These are phyloP conservation scores for Phytopythium mirpurense DNA, from an alignment of 352 stramenopile genomes.

Conservation along the genomic window DNA sequence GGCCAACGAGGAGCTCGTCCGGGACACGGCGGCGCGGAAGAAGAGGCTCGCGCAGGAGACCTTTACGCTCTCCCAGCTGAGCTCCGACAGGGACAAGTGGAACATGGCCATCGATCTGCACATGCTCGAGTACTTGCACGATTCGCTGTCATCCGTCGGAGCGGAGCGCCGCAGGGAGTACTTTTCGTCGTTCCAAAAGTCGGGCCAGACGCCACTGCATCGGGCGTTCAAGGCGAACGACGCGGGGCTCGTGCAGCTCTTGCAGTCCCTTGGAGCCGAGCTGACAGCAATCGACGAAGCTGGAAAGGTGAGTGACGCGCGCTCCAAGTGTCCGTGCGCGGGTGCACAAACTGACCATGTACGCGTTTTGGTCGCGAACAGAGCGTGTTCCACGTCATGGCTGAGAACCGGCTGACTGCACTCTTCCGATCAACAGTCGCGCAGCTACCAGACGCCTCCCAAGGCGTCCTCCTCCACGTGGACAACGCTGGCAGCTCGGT, in stretches of 20 bases:
- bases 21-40: conserved; percentile 12
- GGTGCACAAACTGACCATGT: neutral
- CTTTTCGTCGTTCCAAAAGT: conserved; percentile 34
- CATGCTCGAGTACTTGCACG: conserved; percentile 32
- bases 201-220: conserved; percentile 50
- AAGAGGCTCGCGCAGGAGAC: conserved; percentile 54
- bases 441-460: conserved; percentile 15
- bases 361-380: neutral
- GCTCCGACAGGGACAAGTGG: conserved; percentile 56
- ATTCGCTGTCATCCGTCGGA: conserved; percentile 21
- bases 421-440: conserved; percentile 32
- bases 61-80: conserved; percentile 42
- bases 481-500: conserved; percentile 37
- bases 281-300: conserved; percentile 27
- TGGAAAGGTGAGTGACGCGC: conserved; percentile 20
- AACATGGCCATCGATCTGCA: conserved; percentile 64
- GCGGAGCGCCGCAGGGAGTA: conserved; percentile 19
- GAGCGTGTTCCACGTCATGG: conserved; percentile 46
- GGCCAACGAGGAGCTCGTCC: conserved; percentile 19
- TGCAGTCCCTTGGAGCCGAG: conserved; percentile 31
- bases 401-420: conserved; percentile 28
- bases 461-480: conserved; percentile 22
- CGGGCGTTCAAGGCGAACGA: conserved; percentile 45
- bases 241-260: conserved; percentile 27
- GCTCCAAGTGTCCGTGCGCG: neutral